phyloP scores from a whole-genome alignment of 495 filamentous ascomycete genomes.

The Oidiodendron maius region DNA sequence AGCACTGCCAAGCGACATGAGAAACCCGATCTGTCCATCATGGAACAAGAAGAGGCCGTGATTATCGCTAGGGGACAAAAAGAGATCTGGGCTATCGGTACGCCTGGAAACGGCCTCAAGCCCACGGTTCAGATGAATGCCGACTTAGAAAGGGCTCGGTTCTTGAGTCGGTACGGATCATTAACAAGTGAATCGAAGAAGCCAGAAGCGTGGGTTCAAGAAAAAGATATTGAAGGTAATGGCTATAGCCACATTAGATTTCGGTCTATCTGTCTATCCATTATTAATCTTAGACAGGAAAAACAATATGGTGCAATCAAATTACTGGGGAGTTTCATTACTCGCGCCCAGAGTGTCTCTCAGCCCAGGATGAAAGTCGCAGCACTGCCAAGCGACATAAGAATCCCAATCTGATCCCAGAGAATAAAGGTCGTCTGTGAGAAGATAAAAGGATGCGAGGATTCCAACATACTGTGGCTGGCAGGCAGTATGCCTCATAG shows the following conservation, averaged over 20 bases:
- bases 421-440: neutral
- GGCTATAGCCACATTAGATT: neutral
- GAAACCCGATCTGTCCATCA: neutral
- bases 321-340: neutral
- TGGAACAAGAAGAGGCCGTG: too few relatives aligned
- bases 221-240: constrained; percentile 9
- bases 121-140: neutral
- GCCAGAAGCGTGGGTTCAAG: constrained; percentile 8
- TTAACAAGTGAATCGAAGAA: constrained; percentile 4
- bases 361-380: constrained; percentile 4
- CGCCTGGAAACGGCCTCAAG: neutral
- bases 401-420: neutral
- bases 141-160: neutral
- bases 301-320: constrained; percentile 6
- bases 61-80: neutral
- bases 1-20: neutral
- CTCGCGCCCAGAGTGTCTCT: neutral
- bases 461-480: constrained; percentile 3
- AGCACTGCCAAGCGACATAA: constrained; percentile 1
- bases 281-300: constrained; percentile 7
- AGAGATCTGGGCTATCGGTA: constrained; percentile 2
- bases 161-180: neutral
- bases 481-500: too few relatives aligned
- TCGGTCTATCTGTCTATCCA: too few relatives aligned
- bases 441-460: neutral